These are phyloP conservation scores for Gossypium herbaceum DNA, from an alignment of 345 rosid species.

Conservation along the genomic window DNA sequence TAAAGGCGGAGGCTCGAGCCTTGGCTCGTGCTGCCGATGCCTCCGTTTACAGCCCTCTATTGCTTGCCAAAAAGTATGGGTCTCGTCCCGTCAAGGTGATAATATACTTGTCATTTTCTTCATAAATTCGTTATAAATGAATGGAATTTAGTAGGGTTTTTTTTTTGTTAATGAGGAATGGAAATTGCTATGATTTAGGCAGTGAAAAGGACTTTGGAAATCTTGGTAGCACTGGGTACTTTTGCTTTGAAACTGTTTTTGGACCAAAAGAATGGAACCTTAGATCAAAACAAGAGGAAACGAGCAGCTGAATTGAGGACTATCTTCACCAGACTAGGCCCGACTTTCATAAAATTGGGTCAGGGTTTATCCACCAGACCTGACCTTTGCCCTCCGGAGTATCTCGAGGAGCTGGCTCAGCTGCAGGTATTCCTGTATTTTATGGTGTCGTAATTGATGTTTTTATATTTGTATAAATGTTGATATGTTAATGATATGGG, in stretches of 20 bases:
- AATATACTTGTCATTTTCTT: not conserved
- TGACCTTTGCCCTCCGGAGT: constrained; percentile 92
- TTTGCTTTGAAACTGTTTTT: constrained; percentile 58
- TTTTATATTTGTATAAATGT: not conserved
- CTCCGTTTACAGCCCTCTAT: constrained; percentile 62
- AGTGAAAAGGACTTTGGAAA: constrained; percentile 63
- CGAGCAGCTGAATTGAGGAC: constrained; percentile 61
- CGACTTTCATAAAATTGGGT: constrained; percentile 91
- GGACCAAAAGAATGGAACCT: constrained; percentile 59
- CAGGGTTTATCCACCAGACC: constrained; percentile 98
- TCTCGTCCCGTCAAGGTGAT: constrained; percentile 70
- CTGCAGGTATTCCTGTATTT: constrained; percentile 61
- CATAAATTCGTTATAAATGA: not conserved
- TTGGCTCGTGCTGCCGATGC: constrained; percentile 79
- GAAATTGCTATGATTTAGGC: constrained; percentile 35
- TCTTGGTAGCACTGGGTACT: constrained; percentile 56
- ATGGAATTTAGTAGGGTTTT: not conserved
- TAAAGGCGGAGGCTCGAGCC: constrained; percentile 81
- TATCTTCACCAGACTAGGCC: constrained; percentile 81
- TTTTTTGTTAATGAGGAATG: not conserved
- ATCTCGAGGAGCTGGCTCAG: constrained; percentile 83
- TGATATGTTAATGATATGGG: not conserved
- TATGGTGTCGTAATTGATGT: not conserved
- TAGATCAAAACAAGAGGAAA: constrained; percentile 65
- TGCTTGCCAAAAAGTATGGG: constrained; percentile 56